phyloP scores from a whole-genome alignment of 805 yeast genomes.

The Metschnikowia henanensis region DNA sequence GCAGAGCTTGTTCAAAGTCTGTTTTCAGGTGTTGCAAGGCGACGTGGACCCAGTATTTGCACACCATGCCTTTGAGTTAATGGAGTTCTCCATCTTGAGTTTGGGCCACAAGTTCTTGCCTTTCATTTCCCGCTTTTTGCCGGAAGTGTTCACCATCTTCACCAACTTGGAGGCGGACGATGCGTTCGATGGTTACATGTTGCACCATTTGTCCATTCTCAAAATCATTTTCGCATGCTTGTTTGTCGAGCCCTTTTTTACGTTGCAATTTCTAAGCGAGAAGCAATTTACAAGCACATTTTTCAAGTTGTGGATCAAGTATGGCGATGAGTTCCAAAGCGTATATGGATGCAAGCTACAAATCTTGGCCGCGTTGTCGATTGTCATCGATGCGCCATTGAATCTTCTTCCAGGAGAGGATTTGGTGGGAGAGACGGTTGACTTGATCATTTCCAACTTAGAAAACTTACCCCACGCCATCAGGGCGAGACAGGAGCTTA shows the following conservation, averaged over 20 bases:
- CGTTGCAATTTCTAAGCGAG: constrained; percentile 38
- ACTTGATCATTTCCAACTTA: constrained; percentile 40
- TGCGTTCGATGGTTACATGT: constrained; percentile 46
- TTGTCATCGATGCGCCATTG: constrained; percentile 34
- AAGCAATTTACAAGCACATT: constrained; percentile 39
- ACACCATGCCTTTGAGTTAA: constrained; percentile 36
- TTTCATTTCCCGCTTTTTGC: constrained; percentile 31
- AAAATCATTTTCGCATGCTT: constrained; percentile 42
- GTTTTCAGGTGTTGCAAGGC: constrained; percentile 34
- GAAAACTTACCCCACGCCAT: constrained; percentile 50
- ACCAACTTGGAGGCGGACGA: constrained; percentile 33
- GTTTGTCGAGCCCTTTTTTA: constrained; percentile 38
- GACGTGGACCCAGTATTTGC: constrained; percentile 45
- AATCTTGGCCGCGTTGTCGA: constrained; percentile 44
- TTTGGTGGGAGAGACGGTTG: constrained; percentile 37
- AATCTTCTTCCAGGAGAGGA: constrained; percentile 31
- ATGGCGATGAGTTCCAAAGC: constrained; percentile 47
- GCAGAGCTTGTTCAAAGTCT: constrained; percentile 36
- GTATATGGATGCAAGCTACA: constrained; percentile 58
- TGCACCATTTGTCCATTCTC: constrained; percentile 42
- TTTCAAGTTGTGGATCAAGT: constrained; percentile 49
- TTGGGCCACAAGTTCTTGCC: constrained; percentile 32
- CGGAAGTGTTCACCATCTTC: constrained; percentile 39
- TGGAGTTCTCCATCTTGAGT: constrained; percentile 35
- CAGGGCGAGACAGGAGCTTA: constrained; percentile 44